Evolutionary conservation across 2,329 filamentous ascomycete genomes (phyloP).

Genomic region (Paecilomyces fulvus): DNA sequence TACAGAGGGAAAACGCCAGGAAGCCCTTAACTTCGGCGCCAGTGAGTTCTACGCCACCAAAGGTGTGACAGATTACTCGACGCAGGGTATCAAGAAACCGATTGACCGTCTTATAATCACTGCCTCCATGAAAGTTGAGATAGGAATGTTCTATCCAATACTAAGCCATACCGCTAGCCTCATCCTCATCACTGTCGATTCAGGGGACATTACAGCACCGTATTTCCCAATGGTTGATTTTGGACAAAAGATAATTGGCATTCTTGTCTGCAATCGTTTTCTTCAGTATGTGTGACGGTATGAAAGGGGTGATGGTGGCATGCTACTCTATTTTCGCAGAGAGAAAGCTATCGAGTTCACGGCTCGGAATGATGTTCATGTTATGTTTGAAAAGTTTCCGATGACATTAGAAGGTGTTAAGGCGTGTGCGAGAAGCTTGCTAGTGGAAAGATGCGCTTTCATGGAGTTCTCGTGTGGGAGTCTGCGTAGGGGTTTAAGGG

Average conservation of each 20-base stretch:
- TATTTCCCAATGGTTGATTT: not conserved
- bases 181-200: not conserved
- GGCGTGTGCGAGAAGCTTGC: not conserved
- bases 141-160: not conserved
- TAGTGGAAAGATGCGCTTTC: not conserved
- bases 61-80: not conserved
- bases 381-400: not conserved
- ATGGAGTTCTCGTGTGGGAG: not conserved
- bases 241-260: not conserved
- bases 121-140: not conserved
- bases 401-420: not conserved
- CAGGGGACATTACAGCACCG: not conserved
- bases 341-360: not conserved
- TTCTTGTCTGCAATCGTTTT: not conserved
- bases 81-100: not conserved
- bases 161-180: not conserved
- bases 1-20: not conserved
- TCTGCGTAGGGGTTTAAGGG: not conserved
- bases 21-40: not conserved
- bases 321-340: not conserved
- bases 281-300: not conserved
- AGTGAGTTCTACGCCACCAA: not conserved
- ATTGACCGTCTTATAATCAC: not conserved
- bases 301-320: not conserved
- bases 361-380: not conserved